phyloP scores from a whole-genome alignment of 768 basidiomycete genomes.

The Trametes cinnabarina region DNA sequence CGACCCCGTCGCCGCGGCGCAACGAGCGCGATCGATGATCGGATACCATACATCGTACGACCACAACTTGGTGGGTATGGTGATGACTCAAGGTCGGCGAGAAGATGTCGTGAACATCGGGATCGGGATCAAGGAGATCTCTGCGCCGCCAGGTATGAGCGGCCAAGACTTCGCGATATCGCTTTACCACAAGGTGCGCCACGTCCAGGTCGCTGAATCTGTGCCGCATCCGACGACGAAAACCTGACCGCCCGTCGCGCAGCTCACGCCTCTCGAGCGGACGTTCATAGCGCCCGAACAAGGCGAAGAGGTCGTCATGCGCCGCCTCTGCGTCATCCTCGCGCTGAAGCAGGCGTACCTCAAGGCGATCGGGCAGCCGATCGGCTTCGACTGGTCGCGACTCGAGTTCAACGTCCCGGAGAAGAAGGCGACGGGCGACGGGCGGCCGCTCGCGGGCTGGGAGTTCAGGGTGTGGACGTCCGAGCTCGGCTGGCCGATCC shows the following conservation, averaged over 20 bases:
- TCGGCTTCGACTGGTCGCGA: constrained; percentile 78
- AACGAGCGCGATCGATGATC: constrained; percentile 70
- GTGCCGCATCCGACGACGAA: neutral
- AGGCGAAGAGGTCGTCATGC: constrained; percentile 63
- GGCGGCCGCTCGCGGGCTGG: constrained; percentile 72
- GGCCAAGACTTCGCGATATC: constrained; percentile 70
- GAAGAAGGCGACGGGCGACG: constrained; percentile 62
- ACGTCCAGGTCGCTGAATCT: neutral
- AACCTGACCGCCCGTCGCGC: constrained; percentile 22
- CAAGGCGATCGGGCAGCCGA: constrained; percentile 77
- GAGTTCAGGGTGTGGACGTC: constrained; percentile 82
- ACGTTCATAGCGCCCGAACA: constrained; percentile 49
- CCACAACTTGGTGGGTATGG: constrained; percentile 75
- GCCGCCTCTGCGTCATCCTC: constrained; percentile 73
- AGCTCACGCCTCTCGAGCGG: constrained; percentile 53
- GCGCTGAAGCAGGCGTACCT: constrained; percentile 81
- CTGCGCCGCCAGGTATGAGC: constrained; percentile 58
- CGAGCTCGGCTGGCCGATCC: constrained; percentile 56
- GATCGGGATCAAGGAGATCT: constrained; percentile 69
- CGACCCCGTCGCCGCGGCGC: constrained; percentile 56
- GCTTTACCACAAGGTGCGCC: constrained; percentile 67
- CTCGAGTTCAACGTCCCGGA: constrained; percentile 78
- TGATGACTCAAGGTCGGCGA: constrained; percentile 76
- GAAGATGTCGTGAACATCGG: constrained; percentile 80
- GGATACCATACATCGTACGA: constrained; percentile 74